Evolutionary conservation across 768 basidiomycete species (phyloP), one percentile per base, ranked within the genome.

Genomic region (Naganishia vishniacii): DNA sequence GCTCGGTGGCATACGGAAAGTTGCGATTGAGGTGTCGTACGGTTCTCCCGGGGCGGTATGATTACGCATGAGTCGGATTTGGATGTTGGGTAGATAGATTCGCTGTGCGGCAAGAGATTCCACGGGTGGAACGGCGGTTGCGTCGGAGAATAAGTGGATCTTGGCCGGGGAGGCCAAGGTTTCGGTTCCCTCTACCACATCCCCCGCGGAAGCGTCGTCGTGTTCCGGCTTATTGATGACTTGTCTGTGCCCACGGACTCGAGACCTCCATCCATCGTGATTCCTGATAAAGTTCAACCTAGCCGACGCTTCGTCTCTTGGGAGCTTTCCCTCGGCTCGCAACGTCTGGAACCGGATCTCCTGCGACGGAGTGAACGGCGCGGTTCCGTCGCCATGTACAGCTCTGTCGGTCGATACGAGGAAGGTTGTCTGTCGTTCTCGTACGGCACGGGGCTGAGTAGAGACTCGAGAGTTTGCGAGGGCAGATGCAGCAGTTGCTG

Each of bases 1-100:
- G 45, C 85, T 87, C 84, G n/a, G 74, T 20, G 91, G 88, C 42
- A 94, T 82, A 61, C 90, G 88, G 80, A 97, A 94, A 2, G 92
- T 97, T 9, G 91, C 92, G 76, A 91, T 87, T 80, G 87, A 91
- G 0, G 92, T 91, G 67, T 97, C 93, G 81, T 97, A 97, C 0
- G 90, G 81, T 69, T 88, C 80, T 0, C 87, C 88, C 2, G 79
- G 77, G 0, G 82, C 85, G 0, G 90, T 91, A 69, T 86, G 79
- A 75, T 97, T 97, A 25, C 89, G 85, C 46, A 93, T 85, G 62
- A 97, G 81, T 62, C 83, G 83, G 77, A 94, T 86, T 66, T 88
- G 77, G 73, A 87, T 81, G 77, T 97, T 94, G 42, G 92, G 92
- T 40, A 97, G 86, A 79, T 91, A 95, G 25, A 95, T 81, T 67